Percentiles rank a stretch among this genome's conserved stretches.
Evolutionary conservation across 768 basidiomycete genomes (phyloP).

Genomic region (Aureoboletus auriporus): DNA sequence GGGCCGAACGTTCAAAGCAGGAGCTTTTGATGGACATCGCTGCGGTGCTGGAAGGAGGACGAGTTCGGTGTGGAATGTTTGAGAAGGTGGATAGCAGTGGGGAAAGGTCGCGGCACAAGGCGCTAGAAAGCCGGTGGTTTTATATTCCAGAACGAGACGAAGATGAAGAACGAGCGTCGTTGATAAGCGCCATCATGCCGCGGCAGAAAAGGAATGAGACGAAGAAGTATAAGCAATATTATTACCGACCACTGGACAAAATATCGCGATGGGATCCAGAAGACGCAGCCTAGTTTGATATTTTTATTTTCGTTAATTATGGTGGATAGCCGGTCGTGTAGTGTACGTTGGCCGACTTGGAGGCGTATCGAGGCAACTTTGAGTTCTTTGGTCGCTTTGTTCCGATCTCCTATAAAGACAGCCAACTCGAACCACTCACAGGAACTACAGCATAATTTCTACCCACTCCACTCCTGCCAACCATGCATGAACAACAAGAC

Average conservation of each 20-base stretch:
- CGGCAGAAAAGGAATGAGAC: conserved; percentile 72
- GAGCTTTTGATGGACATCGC: conserved; percentile 52
- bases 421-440: neutral
- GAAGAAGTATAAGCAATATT: conserved; percentile 85
- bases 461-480: neutral
- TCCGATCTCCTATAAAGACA: conserved; percentile 19
- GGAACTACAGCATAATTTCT: conserved; percentile 1
- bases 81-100: conserved; percentile 67
- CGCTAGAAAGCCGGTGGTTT: conserved; percentile 55
- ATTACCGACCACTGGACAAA: conserved; percentile 71
- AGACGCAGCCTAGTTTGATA: conserved; percentile 39
- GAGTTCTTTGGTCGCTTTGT: conserved; percentile 15
- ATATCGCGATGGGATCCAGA: conserved; percentile 73
- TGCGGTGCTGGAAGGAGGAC: conserved; percentile 44
- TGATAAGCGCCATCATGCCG: conserved; percentile 72
- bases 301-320: neutral
- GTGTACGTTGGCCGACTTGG: conserved; percentile 6
- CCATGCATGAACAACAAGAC: conserved; percentile 20
- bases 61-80: conserved; percentile 55
- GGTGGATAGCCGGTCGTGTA: neutral
- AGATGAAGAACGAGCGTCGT: conserved; percentile 63
- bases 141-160: conserved; percentile 70
- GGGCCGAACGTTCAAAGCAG: conserved; percentile 26
- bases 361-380: conserved; percentile 18
- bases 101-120: conserved; percentile 50